phyloP scores from a whole-genome alignment of 2,329 filamentous ascomycete genomes.

The Colletotrichum lentis region DNA sequence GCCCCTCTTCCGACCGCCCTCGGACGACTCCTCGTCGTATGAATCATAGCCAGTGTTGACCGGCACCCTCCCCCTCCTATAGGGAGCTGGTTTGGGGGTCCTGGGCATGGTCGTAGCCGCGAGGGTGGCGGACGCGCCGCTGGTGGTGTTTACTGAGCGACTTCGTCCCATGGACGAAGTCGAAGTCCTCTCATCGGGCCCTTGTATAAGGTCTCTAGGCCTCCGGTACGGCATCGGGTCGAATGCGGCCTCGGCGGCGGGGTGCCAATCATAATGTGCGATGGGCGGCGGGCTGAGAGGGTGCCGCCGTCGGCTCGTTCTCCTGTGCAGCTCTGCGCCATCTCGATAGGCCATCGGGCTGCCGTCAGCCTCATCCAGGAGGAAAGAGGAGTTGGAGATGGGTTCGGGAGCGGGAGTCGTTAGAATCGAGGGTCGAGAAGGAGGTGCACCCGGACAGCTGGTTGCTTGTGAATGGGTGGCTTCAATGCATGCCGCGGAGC shows the following conservation, averaged over 20 bases:
- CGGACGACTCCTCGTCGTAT: slow-evolving; percentile 19
- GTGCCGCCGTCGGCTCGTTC: slow-evolving; percentile 31
- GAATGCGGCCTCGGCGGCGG: slow-evolving; percentile 41
- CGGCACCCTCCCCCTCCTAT: slow-evolving; percentile 33
- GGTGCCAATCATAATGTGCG: slow-evolving; percentile 46
- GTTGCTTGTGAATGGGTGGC: slow-evolving; percentile 34
- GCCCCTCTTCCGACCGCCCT: slow-evolving; percentile 44
- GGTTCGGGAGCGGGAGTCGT: slow-evolving; percentile 6
- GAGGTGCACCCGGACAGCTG: slow-evolving; percentile 35
- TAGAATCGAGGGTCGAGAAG: slow-evolving; percentile 20
- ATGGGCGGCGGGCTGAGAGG: slow-evolving; percentile 41
- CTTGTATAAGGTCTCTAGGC: slow-evolving; percentile 44
- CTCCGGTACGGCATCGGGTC: slow-evolving; percentile 50
- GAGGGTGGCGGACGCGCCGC: slow-evolving; percentile 31
- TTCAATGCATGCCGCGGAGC: slow-evolving; percentile 31
- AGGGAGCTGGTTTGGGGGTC: slow-evolving; percentile 22
- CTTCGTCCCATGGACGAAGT: slow-evolving; percentile 43
- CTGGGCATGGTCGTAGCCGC: slow-evolving; percentile 34
- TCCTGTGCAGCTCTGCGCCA: slow-evolving; percentile 38
- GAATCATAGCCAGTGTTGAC: slow-evolving; percentile 21
- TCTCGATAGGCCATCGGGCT: slow-evolving; percentile 39
- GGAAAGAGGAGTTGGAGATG: slow-evolving; percentile 7
- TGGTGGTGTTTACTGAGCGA: slow-evolving; percentile 31
- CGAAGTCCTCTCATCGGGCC: slow-evolving; percentile 45
- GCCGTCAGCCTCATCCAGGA: slow-evolving; percentile 35